Base-by-base conservation (phyloP, 2,329 filamentous ascomycete genomes). In the Orbilia brochopaga region DNA sequence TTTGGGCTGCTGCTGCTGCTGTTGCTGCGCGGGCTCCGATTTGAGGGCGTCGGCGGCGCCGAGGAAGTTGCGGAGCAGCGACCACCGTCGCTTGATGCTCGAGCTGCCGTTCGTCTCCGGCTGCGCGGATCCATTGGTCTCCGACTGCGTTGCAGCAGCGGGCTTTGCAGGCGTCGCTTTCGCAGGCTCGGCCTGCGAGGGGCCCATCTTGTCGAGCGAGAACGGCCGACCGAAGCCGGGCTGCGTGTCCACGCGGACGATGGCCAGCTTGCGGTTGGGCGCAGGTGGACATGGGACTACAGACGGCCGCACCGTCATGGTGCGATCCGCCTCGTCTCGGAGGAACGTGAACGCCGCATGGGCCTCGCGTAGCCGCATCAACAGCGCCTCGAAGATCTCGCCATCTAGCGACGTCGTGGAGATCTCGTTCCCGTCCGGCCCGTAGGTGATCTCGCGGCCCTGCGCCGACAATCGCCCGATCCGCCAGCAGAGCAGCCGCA, bases 401-500 rank as follows among this genome's bases (percentile, higher is more conserved):
- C 83, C 79, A 78, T 94, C 90, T 44, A 86, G 79, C 27, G 87
- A 84, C 50, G 86, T 85, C 21, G 86, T 60, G 17, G 66, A 64
- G 17, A 70, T 64, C 44, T 70, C 59, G 24, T 56, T 58, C 2
- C 61, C 69, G 15, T 73, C 60, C 21, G 69, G 37, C 17, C 56
- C 65, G 52, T 61, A 60, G 27, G 32, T 61, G 52, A 61, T 35
- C 30, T 65, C 61, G 23, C 57, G 55, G 53, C 67, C 58, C 19
- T 59, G 54, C 8, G 50, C 69, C 27, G 61, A 56, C 13, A 89
- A 90, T 74, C 92, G 85, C 74, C 90, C 93, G 53, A 97, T 82
- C 69, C 92, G 86, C 92, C 92, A 97, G 80, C 91, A 96, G 21
- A 96, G 80, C 55, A 97, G 81, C 52, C 92, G 90, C 85, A 96